Base-by-base conservation (phyloP, 495 filamentous ascomycete species). In the Penicillium angulare region DNA sequence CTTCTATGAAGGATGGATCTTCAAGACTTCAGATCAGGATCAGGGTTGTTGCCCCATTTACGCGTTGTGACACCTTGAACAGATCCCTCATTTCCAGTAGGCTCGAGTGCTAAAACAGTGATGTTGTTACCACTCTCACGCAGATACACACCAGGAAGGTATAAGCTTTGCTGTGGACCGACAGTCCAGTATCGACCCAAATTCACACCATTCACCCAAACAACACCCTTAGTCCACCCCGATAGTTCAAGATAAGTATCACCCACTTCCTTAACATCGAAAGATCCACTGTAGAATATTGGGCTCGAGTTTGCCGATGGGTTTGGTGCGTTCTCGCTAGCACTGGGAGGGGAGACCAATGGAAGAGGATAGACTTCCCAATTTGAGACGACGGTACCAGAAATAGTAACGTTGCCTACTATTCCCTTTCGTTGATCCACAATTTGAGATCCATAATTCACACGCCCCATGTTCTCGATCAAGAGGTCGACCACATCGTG, bases 131-230 rank as follows among this genome's bases (percentile, higher is more conserved):
- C 54, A 13, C 22, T 47, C 24, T 57, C 39, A 29, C 51, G 61
- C 12, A 74, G 47, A 35, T 65, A 46, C 10, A 58, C 58, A 5
- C 69, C 70, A 1, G 72, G 74, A 5, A 76, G 48, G 47, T 74
- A 79, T 4, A 76, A 47, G n/a, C 67, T 71, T 52, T 79, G 74
- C 60, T 77, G 74, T 5, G 73, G 73, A 0, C 74, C 74, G 17
- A 79, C 63, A 16, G 57, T 53, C 75, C 74, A 79, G 40, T 75
- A 77, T 9, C 73, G 60, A 9, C 75, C 74, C 0, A 79, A 54
- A 42, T 78, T 72, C 17, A 69, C 63, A 13, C 66, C 71, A 50
- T 77, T 78, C 7, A 78, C 72, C 68, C 68, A 78, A 0, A 77
- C 69, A 22, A 65, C 65, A 0, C 74, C 75, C 55, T 77, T 78